Percentiles rank a stretch among this genome's conserved stretches.
Evolutionary conservation across 163 green algal genomes (phyloP).

Genomic region (Scenedesmus sp.): DNA sequence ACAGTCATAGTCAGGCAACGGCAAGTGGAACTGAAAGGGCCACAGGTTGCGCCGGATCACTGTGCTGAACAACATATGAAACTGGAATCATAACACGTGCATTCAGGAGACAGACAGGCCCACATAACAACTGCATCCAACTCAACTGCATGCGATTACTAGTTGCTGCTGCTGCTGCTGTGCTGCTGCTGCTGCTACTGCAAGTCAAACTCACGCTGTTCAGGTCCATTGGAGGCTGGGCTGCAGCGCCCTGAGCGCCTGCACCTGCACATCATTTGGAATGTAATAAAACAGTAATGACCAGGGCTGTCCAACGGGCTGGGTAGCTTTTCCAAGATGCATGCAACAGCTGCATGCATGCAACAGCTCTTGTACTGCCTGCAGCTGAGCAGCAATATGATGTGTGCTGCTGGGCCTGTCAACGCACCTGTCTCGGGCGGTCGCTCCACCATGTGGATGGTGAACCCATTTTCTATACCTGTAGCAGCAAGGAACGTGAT

Average conservation of each 20-base stretch:
- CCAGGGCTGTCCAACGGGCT: background rate
- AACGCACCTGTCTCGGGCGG: slow-evolving; percentile 24
- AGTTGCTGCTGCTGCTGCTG: background rate
- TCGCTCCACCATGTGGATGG: slow-evolving; percentile 73
- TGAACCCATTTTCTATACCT: slow-evolving; percentile 65
- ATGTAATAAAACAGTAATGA: too few species aligned
- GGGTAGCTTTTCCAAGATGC: background rate
- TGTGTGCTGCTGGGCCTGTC: background rate
- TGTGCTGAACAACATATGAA: too few species aligned
- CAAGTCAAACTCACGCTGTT: slow-evolving; percentile 28
- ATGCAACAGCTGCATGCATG: background rate
- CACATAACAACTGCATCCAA: background rate
- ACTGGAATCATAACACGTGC: too few species aligned
- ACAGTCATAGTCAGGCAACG: background rate
- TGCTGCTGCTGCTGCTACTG: background rate
- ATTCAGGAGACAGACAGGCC: background rate
- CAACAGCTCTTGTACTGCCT: background rate
- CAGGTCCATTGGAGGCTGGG: background rate
- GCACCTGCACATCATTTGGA: background rate
- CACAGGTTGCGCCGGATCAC: background rate
- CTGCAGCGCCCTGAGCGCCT: background rate
- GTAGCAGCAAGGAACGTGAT: background rate
- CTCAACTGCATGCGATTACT: background rate
- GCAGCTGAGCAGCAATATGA: background rate
- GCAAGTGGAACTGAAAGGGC: background rate